Conservation (phyloP, 345 rosid genomes). For the Brassica rapa region DNA sequence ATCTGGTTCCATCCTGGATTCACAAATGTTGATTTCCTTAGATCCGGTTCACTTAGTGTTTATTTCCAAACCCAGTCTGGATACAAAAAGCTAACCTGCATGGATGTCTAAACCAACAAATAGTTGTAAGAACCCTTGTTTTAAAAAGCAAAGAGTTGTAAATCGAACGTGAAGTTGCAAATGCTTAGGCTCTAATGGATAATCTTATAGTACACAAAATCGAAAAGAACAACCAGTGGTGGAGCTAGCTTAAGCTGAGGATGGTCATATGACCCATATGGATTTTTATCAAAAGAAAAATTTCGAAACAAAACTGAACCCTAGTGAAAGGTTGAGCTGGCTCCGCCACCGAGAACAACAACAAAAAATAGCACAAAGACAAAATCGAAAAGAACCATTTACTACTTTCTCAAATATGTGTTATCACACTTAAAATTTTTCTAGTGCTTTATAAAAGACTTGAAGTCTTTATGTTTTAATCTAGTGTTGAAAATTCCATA, state of each 20-base stretch:
- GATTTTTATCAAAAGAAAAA: too few species aligned
- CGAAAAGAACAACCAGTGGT: not conserved
- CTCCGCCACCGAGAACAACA: not conserved
- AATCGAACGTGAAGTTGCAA: not conserved
- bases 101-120: not conserved
- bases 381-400: not conserved
- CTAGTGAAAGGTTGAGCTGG: too few species aligned
- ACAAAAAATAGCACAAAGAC: too few species aligned
- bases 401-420: not conserved
- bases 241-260: too few species aligned
- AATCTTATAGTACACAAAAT: not conserved
- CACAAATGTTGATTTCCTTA: not conserved
- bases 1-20: not conserved
- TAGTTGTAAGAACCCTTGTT: not conserved
- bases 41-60: not conserved
- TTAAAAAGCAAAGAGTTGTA: not conserved
- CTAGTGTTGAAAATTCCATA: not conserved
- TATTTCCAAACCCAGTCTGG: not conserved
- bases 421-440: not conserved
- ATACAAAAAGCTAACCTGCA: not conserved
- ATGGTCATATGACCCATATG: too few species aligned
- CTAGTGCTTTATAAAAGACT: not conserved
- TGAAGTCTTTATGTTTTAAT: not conserved
- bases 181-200: not conserved
- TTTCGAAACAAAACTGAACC: too few species aligned